Evolutionary conservation across 75 land plant genomes (phyloP).

Genomic region (Cryptomeria japonica): DNA sequence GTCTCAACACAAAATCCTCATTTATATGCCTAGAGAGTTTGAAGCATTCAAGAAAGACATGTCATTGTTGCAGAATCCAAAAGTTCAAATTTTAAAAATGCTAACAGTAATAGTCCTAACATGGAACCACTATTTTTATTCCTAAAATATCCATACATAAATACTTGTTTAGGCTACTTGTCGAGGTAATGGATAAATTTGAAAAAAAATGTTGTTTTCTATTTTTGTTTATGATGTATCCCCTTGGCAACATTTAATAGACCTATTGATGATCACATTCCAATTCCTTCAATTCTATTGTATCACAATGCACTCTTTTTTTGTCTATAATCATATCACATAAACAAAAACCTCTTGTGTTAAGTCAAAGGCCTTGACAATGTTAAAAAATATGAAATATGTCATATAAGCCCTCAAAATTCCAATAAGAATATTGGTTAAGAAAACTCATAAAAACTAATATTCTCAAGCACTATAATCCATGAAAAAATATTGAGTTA

Average conservation of each 20-base stretch:
- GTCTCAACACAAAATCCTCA: neutral
- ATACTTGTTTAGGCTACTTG: neutral
- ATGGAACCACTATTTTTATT: neutral
- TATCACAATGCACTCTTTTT: neutral
- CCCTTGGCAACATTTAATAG: neutral
- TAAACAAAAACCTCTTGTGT: neutral
- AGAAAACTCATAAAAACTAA: neutral
- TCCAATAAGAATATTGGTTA: neutral
- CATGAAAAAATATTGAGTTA: neutral
- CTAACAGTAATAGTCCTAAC: neutral
- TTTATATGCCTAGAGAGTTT: neutral
- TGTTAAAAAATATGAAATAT: neutral
- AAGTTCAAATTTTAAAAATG: neutral
- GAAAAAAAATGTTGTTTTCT: neutral
- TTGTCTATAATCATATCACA: neutral
- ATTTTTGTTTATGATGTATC: neutral
- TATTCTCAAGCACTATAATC: neutral
- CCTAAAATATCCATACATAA: neutral
- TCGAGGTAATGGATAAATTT: neutral
- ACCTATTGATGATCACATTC: neutral
- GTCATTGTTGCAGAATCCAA: too few species aligned
- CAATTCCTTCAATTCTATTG: neutral
- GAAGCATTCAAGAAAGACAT: neutral
- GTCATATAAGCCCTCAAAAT: neutral
- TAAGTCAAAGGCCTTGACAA: neutral